Base-by-base conservation (phyloP, 306 rosid species). In the Medicago truncatula region DNA sequence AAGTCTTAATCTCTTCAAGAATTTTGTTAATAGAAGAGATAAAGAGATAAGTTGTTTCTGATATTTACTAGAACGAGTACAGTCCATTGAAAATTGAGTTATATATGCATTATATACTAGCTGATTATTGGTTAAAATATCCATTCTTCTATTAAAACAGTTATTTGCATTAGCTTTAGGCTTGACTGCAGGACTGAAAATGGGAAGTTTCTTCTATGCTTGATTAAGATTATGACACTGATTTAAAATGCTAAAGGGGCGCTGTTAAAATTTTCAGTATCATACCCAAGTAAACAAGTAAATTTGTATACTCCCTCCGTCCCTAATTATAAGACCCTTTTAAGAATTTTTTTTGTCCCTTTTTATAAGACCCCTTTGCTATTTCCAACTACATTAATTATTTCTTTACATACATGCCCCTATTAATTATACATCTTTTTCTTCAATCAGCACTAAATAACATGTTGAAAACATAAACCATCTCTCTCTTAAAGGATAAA, bases 151-250 rank as follows among this genome's bases (percentile, higher is more conserved):
- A 12, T 12, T 2, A 3, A 64, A 38, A 44, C 36, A 15, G 23
- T 15, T 43, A 11, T 11, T 15, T 52, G 13, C 56, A 31, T 67
- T 67, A 17, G 34, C 52, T 52, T 44, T 66, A 47, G 73, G 40
- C 62, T 58, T 20, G 34, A 20, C 13, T 78, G 57, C 75, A 56
- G 31, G 50, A 47, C 74, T 64, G 72, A 70, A 67, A 63, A 64
- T 28, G 57, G 21, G 52, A 36, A 58, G 41, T 9, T 13, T 10
- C 31, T 63, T 78, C 23, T 75, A 34, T 57, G 36, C 74, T 41
- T 61, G 66, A 57, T 23, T 63, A 13, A 36, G 52, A 47, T 34
- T 62, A 43, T 80, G 74, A 72, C 56, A 46, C 40, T 57, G 14
- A 28, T 59, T 69, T 41, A 17, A 44, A 72, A 36, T 17, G 67